phyloP scores from a whole-genome alignment of 352 stramenopile genomes.

The Thalassiosira allenii region DNA sequence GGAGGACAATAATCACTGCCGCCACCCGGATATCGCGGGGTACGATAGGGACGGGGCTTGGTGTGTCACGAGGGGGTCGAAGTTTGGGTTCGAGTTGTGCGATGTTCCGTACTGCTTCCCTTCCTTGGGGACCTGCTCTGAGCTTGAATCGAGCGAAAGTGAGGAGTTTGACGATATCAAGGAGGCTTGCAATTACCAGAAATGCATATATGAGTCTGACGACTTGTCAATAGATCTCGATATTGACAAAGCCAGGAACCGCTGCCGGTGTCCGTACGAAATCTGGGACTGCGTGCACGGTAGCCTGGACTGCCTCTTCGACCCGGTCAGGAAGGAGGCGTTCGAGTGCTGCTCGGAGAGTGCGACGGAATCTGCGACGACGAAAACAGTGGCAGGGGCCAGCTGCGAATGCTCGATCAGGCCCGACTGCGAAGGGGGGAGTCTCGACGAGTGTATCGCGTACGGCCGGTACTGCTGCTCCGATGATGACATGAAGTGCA shows the following conservation, averaged over 20 bases:
- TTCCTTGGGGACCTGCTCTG: neutral
- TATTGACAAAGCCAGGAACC: neutral
- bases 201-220: neutral
- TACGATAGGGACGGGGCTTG: neutral
- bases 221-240: neutral
- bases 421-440: neutral
- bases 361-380: neutral
- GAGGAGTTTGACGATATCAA: neutral
- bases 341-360: neutral
- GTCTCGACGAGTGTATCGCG: neutral
- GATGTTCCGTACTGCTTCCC: neutral
- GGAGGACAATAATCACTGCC: neutral
- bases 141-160: neutral
- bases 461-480: neutral
- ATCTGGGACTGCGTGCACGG: neutral
- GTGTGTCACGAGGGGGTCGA: neutral
- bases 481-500: neutral
- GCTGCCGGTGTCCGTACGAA: neutral
- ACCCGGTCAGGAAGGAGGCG: neutral
- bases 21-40: neutral
- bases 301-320: neutral
- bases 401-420: slow-evolving; percentile 8
- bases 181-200: neutral
- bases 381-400: neutral
- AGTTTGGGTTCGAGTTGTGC: neutral